These are phyloP conservation scores for Cicer chorassanicum DNA, from an alignment of 306 rosid genomes.

Conservation along the genomic window DNA sequence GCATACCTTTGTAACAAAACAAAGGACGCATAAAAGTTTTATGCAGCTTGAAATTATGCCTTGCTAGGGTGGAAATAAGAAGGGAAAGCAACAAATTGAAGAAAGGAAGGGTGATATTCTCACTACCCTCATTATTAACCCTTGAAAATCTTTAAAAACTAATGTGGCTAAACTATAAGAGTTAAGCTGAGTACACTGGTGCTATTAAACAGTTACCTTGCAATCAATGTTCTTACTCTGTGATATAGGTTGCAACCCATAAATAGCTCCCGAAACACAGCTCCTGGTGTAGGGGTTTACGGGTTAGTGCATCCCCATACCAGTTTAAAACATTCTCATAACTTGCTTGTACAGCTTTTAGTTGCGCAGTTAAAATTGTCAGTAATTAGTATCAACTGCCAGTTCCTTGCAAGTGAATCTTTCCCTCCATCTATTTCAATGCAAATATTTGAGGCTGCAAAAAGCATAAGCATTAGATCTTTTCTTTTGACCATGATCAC, in stretches of 20 bases:
- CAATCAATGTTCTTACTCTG: slow-evolving; percentile 48
- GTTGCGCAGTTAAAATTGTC: slow-evolving; percentile 52
- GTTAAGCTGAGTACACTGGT: not conserved
- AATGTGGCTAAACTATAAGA: not conserved
- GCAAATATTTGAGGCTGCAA: slow-evolving; percentile 58
- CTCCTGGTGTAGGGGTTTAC: slow-evolving; percentile 27
- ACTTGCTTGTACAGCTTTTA: slow-evolving; percentile 67
- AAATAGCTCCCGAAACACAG: slow-evolving; percentile 59
- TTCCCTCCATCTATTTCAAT: slow-evolving; percentile 65
- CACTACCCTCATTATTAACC: not conserved
- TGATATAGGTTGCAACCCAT: slow-evolving; percentile 56
- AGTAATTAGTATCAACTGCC: slow-evolving; percentile 55
- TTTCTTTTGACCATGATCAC: slow-evolving; percentile 14
- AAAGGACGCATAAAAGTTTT: slow-evolving; percentile 10
- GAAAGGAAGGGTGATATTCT: not conserved
- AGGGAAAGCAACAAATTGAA: not conserved
- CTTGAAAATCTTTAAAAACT: not conserved
- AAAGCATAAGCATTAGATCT: slow-evolving; percentile 25
- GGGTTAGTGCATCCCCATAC: slow-evolving; percentile 2
- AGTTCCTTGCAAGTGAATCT: slow-evolving; percentile 61
- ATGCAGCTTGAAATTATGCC: not conserved
- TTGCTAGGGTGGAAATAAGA: not conserved
- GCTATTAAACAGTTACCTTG: slow-evolving; percentile 39
- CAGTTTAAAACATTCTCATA: slow-evolving; percentile 51
- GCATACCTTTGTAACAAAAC: not conserved